Evolutionary conservation across 495 filamentous ascomycete genomes (phyloP).

Genomic region (Neurospora africana): DNA sequence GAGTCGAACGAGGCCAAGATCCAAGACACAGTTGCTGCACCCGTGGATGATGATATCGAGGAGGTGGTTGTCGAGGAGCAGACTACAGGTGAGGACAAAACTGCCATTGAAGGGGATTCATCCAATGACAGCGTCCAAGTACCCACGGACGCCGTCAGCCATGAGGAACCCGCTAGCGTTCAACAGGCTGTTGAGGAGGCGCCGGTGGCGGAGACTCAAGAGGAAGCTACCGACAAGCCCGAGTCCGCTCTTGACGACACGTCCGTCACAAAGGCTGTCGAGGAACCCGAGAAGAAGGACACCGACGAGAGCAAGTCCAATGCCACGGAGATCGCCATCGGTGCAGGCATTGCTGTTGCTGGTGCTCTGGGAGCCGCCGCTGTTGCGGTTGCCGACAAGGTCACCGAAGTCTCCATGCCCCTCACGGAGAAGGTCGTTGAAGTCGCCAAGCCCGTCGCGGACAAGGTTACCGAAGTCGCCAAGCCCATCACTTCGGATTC

Average conservation of each 20-base stretch:
- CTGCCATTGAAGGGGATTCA: slow-evolving; percentile 1
- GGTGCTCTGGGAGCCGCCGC: slow-evolving; percentile 13
- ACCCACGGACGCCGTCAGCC: background rate
- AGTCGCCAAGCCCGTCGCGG: background rate
- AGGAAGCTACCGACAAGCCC: slow-evolving; percentile 3
- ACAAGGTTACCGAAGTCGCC: slow-evolving; percentile 6
- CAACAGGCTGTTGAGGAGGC: background rate
- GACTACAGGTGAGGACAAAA: slow-evolving; percentile 2
- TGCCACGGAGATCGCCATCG: slow-evolving; percentile 16
- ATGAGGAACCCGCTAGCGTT: background rate
- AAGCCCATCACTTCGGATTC: slow-evolving; percentile 1
- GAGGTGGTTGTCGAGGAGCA: background rate
- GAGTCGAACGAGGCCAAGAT: background rate
- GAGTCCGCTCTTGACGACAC: slow-evolving; percentile 5
- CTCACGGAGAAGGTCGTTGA: slow-evolving; percentile 4
- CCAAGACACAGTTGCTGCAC: slow-evolving; percentile 3
- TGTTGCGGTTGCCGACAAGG: slow-evolving; percentile 12
- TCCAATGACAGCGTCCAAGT: background rate
- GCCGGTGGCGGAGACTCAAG: background rate
- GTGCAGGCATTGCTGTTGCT: slow-evolving; percentile 11
- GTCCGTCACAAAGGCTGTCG: slow-evolving; percentile 2
- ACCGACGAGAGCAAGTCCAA: background rate
- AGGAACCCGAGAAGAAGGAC: slow-evolving; percentile 1
- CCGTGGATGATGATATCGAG: background rate
- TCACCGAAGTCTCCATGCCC: slow-evolving; percentile 4